Conservation (phyloP, 495 filamentous ascomycete genomes). For the Aspergillus hancockii region DNA sequence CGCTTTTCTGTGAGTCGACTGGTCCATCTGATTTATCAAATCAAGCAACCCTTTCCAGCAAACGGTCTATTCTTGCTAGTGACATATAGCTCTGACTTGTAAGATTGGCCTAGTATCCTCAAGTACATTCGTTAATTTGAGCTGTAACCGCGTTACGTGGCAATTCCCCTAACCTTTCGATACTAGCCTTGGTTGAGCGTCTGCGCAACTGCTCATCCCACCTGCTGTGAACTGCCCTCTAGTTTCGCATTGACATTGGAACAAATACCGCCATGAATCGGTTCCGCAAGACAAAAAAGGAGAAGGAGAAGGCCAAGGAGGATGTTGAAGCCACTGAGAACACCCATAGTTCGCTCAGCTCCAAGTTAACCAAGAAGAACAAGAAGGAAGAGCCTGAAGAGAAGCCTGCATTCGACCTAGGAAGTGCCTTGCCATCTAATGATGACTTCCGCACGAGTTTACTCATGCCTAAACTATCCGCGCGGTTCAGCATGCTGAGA, state of each 20-base stretch:
- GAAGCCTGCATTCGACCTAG: constrained; percentile 70
- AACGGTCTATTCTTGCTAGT: not conserved
- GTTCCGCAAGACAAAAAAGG: constrained; percentile 71
- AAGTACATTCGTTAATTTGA: constrained; percentile 6
- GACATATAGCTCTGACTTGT: constrained; percentile 15
- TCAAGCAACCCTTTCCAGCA: not conserved
- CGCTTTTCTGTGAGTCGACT: constrained; percentile 9
- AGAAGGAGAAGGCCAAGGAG: constrained; percentile 51
- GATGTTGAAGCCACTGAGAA: constrained; percentile 45
- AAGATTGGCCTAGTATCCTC: constrained; percentile 13
- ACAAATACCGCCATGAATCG: constrained; percentile 61
- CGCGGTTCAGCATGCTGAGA: constrained; percentile 92
- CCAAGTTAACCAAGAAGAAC: constrained; percentile 26
- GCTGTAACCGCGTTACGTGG: constrained; percentile 5
- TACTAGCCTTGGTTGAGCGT: not conserved
- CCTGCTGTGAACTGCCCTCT: not conserved
- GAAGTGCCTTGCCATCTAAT: constrained; percentile 70
- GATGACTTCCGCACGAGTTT: constrained; percentile 97
- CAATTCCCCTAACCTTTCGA: not conserved
- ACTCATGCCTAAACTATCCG: constrained; percentile 91
- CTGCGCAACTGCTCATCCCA: not conserved
- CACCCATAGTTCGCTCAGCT: constrained; percentile 19
- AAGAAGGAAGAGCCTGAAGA: constrained; percentile 54
- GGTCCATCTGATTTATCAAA: constrained; percentile 6
- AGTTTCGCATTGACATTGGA: not conserved